Conservation (phyloP, 2,329 filamentous ascomycete species). For the Aspergillus sp. region DNA sequence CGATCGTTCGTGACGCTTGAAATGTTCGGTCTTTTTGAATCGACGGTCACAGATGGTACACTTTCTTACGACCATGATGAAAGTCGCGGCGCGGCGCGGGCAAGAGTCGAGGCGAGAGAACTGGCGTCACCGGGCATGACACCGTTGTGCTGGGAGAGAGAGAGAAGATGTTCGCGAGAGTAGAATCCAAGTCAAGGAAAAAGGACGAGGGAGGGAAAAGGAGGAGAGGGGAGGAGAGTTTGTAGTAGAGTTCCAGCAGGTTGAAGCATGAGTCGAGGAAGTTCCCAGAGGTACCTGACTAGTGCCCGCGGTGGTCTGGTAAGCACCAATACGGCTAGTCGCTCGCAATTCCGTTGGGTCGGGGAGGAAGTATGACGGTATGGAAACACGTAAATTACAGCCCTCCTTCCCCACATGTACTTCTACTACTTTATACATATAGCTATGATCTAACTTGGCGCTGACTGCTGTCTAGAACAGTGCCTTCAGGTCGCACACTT, state of each 20-base stretch:
- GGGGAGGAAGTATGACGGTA: not conserved
- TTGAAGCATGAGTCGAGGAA: not conserved
- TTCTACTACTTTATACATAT: not conserved
- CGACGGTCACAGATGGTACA: slow-evolving; percentile 51
- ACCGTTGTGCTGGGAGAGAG: not conserved
- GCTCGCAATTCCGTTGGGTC: not conserved
- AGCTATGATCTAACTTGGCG: not conserved
- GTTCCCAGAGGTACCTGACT: not conserved
- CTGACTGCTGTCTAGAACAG: not conserved
- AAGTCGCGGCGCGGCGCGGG: slow-evolving; percentile 10
- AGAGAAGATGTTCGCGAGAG: not conserved
- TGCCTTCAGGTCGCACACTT: too few species aligned
- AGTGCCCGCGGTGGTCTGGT: not conserved
- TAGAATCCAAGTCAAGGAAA: not conserved
- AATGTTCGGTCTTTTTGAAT: slow-evolving; percentile 56
- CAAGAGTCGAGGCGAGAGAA: not conserved
- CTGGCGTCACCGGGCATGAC: slow-evolving; percentile 5
- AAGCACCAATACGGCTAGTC: not conserved
- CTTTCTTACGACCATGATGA: slow-evolving; percentile 42
- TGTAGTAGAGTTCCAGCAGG: not conserved
- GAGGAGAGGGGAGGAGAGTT: not conserved
- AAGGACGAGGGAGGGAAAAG: not conserved
- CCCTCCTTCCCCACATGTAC: too few species aligned
- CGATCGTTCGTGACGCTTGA: slow-evolving; percentile 55
- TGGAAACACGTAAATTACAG: not conserved